Evolutionary conservation across 192 early-diverging fungal species (phyloP).

Genomic region (Nowakowskiella sp.): DNA sequence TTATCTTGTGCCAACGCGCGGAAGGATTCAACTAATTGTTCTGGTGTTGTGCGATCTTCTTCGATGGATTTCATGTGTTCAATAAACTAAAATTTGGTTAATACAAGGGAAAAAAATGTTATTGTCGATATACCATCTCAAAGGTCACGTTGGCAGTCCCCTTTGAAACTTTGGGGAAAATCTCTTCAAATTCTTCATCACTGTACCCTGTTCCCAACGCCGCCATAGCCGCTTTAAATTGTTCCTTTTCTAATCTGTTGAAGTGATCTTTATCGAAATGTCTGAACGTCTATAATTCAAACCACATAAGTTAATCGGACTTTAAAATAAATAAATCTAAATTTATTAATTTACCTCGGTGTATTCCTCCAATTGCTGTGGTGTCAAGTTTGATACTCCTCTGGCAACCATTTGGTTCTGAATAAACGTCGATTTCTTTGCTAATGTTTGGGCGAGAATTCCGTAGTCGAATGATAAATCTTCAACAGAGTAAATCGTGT

Average conservation of each 20-base stretch:
- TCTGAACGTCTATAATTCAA: conserved; percentile 59
- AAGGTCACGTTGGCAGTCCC: conserved; percentile 66
- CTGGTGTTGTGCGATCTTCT: conserved; percentile 80
- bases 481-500: conserved; percentile 84
- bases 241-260: conserved; percentile 52
- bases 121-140: conserved; percentile 55
- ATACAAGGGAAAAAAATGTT: conserved; percentile 8
- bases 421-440: conserved; percentile 63
- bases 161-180: conserved; percentile 58
- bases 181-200: conserved; percentile 62
- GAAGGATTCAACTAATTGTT: conserved; percentile 82
- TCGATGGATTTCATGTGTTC: conserved; percentile 74
- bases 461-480: conserved; percentile 82
- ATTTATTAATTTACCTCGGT: conserved; percentile 21
- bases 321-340: not conserved
- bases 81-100: conserved; percentile 54
- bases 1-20: conserved; percentile 77
- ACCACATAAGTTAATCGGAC: not conserved
- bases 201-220: conserved; percentile 28
- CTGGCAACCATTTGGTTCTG: conserved; percentile 94
- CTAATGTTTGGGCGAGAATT: conserved; percentile 62
- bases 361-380: conserved; percentile 83
- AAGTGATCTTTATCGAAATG: conserved; percentile 83
- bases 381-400: conserved; percentile 87
- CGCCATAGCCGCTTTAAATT: conserved; percentile 80